Evolutionary conservation across 805 yeast genomes (phyloP), one percentile per base, ranked within the genome.

Genomic region (Torulaspora quercuum): DNA sequence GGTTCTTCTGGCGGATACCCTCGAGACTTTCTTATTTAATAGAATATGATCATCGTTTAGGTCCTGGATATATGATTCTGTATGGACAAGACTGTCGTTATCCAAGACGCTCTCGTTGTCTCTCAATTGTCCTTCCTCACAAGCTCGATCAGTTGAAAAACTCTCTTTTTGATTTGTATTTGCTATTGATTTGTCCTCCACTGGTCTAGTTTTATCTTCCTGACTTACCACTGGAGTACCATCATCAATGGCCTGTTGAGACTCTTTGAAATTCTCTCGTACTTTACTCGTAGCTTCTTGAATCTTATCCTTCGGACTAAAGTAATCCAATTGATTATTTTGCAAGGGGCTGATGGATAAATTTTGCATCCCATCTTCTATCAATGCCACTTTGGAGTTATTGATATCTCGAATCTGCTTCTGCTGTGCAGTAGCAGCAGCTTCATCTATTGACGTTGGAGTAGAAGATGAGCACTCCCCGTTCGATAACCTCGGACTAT

Each of bases 41-140:
- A 66, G 39, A 2, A 63, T 55, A 6, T 53, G 45, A n/a, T 59
- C 65, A 33, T 57, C 57, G 16, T 46, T 42, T 14, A 48, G 50
- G 38, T 61, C 68, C 33, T 62, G 64, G 6, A 64, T 55, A 37
- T 63, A 65, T 1, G 68, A 60, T 5, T 52, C 63, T 11, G 55
- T 59, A 12, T 56, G 59, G 16, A 52, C 36, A 24, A 52, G 39
- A 21, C 53, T 48, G 14, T 47, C 37, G 22, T 41, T 43, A 12
- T 41, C 47, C 16, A 42, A 35, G 4, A 42, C 33, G 28, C 32
- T 31, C 12, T 28, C 41, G 3, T 34, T 22, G n/a, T 21, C 34
- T 11, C 20, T n/a, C n/a, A n/a, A n/a, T n/a, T n/a, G n/a, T n/a
- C n/a, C n/a, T n/a, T n/a, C n/a, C n/a, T n/a, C n/a, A n/a, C n/a